Evolutionary conservation across 441 rosid genomes (phyloP), one percentile per base, ranked within the genome.

Genomic region (Theobroma grandiflorum): DNA sequence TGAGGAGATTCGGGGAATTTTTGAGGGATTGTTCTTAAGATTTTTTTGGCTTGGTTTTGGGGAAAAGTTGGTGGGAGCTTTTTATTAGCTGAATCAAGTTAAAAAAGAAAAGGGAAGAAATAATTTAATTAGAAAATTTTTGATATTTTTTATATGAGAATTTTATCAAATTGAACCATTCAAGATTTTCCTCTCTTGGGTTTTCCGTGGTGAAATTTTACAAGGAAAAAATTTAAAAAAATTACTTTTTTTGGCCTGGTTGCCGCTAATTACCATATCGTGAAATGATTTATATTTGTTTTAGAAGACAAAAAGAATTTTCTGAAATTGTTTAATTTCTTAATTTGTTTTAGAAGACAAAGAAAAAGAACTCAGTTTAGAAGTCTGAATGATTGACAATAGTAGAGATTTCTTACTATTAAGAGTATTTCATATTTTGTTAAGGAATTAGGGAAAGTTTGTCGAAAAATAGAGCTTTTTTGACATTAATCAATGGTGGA

Each of bases 61-160:
- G 50, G 72, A 43, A 52, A 67, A 67, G 33, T 67, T 40, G 52
- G 22, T 12, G 37, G 45, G 63, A 4, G 47, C 62, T 53, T 18
- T 26, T 72, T 38, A 55, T 38, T 73, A 55, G 65, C 76, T 55
- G 64, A 73, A n/a, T 55, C 50, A 55, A 55, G 76, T 38, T 53
- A 61, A 38, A 35, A 61, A 38, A 35, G 8, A 12, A 0, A 53
- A 20, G 37, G 43, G 63, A 8, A 4, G 9, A 16, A 33, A 9
- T 12, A 57, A 16, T 50, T 45, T 50, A 50, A 12, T 50, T 45
- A 12, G 61, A 8, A 16, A 2, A 7, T 53, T 37, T 47, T 37
- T 47, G 61, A 62, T 50, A 15, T 33, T 50, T 0, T 8, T 50
- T 16, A 4, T 43, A 11, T 67, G 35, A 20, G 16, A 42, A 11